Percentiles rank a stretch among this genome's conserved stretches.
Conservation (phyloP, 2,329 filamentous ascomycete genomes). For the Aspergillus chevalieri region DNA sequence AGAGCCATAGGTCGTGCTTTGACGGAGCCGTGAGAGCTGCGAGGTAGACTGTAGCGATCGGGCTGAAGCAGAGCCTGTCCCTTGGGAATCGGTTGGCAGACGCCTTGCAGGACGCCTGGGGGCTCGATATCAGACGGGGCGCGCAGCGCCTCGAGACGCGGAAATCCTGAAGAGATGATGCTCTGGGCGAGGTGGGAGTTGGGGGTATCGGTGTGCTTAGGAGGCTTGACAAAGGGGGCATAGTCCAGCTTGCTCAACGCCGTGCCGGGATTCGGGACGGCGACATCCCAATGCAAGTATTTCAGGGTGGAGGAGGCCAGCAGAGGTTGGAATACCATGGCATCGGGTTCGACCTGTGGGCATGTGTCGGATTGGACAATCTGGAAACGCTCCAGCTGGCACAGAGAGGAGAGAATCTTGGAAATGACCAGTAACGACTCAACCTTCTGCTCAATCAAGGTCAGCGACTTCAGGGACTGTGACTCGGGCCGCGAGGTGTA, state of each 20-base stretch:
- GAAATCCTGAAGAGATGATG: conserved; percentile 39
- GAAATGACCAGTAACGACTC: conserved; percentile 47
- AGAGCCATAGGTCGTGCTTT: conserved; percentile 35
- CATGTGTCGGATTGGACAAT: conserved; percentile 46
- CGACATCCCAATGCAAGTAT: conserved; percentile 53
- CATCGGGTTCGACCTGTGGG: conserved; percentile 39
- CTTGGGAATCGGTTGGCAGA: conserved; percentile 35
- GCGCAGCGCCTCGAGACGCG: conserved; percentile 33
- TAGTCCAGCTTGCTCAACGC: conserved; percentile 34
- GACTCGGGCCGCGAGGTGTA: conserved; percentile 45
- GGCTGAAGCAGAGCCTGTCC: conserved; percentile 34
- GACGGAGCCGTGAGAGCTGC: conserved; percentile 39
- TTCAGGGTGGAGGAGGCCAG: conserved; percentile 46
- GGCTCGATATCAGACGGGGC: conserved; percentile 41
- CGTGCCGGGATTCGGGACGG: conserved; percentile 31
- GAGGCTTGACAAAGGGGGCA: conserved; percentile 30
- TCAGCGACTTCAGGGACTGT: conserved; percentile 40
- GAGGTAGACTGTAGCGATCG: conserved; percentile 36
- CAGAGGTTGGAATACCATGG: conserved; percentile 41
- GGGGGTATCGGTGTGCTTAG: conserved; percentile 29
- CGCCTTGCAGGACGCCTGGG: conserved; percentile 37
- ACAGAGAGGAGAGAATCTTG: conserved; percentile 45
- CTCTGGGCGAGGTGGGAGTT: conserved; percentile 41
- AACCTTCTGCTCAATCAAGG: conserved; percentile 51
- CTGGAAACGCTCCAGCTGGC: conserved; percentile 44